Percentiles rank a stretch among this genome's conserved stretches.
Evolutionary conservation across 108 stramenopile species (phyloP).

Genomic region (Schizochytrium sp.): DNA sequence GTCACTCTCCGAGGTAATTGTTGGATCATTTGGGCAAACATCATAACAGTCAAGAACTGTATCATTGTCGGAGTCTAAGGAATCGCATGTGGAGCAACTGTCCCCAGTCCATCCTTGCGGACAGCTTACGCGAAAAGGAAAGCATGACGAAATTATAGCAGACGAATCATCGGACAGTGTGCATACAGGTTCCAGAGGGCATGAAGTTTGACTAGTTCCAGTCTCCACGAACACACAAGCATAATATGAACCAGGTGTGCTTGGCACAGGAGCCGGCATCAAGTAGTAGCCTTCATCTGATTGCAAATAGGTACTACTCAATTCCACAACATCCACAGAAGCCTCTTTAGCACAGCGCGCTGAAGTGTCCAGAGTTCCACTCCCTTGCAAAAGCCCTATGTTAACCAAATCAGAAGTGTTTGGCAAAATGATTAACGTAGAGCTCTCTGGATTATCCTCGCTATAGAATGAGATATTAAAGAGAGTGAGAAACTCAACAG

Average conservation of each 20-base stretch:
- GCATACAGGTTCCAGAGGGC: background rate
- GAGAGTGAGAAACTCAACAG: too few species aligned
- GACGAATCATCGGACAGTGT: background rate
- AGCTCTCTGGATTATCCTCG: background rate
- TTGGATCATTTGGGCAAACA: background rate
- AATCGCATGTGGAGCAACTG: background rate
- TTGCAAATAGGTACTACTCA: background rate
- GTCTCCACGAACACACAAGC: background rate
- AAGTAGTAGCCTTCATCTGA: background rate
- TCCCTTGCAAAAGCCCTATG: background rate
- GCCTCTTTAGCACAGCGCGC: background rate
- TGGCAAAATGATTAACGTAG: background rate
- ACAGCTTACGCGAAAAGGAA: slow-evolving; percentile 22
- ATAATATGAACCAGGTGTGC: background rate
- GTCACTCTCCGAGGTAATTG: background rate
- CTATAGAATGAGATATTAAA: too few species aligned
- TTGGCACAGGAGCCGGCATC: background rate
- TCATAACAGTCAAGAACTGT: slow-evolving; percentile 22
- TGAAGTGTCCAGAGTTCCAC: background rate
- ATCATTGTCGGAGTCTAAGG: background rate
- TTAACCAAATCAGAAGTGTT: background rate
- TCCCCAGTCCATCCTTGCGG: background rate
- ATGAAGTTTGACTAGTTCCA: background rate
- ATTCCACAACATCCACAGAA: background rate
- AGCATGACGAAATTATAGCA: background rate